Conservation (phyloP, 2,329 filamentous ascomycete genomes). For the Fusarium camptoceras region DNA sequence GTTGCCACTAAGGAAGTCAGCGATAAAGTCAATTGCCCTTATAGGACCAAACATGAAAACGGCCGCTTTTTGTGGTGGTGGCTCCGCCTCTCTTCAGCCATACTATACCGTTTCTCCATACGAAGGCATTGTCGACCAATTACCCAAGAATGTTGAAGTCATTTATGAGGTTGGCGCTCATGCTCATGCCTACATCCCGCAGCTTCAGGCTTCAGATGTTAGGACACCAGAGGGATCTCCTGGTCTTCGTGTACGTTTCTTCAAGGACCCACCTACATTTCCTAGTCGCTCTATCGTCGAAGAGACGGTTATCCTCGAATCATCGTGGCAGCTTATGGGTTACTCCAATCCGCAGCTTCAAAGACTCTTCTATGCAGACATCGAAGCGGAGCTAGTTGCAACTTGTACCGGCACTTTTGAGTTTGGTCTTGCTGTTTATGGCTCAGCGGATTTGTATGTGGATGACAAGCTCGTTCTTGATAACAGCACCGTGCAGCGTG, state of each 20-base stretch:
- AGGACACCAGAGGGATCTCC: not conserved
- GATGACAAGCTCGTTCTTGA: not conserved
- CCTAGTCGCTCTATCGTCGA: not conserved
- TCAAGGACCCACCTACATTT: accelerated
- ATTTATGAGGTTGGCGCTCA: not conserved
- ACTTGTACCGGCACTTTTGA: not conserved
- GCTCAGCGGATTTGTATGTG: not conserved
- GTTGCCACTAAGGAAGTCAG: too few relatives aligned
- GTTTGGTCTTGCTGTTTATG: not conserved
- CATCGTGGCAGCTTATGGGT: not conserved
- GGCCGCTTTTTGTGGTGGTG: not conserved
- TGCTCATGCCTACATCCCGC: too few relatives aligned
- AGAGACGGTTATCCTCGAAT: not conserved
- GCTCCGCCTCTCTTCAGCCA: not conserved
- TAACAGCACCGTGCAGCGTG: not conserved
- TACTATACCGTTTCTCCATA: conserved; percentile 3
- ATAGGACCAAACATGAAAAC: conserved; percentile 4
- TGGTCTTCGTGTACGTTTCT: not conserved
- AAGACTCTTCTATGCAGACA: not conserved
- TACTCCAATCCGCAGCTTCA: not conserved
- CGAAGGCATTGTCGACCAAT: not conserved
- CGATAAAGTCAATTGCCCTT: too few relatives aligned
- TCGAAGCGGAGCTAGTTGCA: not conserved
- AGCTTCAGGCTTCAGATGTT: too few relatives aligned
- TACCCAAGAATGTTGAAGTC: not conserved